These are phyloP conservation scores for Coemansia sp. DNA, from an alignment of 192 early-diverging fungal genomes.

Conservation along the genomic window DNA sequence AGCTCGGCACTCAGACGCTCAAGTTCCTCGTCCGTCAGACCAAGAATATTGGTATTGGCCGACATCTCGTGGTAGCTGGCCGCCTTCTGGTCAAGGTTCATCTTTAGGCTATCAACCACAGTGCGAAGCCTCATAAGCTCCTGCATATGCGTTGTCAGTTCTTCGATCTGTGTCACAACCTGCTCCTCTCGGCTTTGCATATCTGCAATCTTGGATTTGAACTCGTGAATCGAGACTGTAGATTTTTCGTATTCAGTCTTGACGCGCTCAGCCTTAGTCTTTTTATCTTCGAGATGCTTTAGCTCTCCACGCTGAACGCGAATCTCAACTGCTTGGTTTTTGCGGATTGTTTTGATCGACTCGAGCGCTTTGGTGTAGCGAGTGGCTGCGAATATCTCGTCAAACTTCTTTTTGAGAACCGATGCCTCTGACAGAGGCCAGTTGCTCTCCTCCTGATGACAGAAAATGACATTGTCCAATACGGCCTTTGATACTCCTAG, in stretches of 20 bases:
- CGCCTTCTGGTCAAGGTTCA: conserved; percentile 32
- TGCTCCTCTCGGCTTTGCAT: conserved; percentile 39
- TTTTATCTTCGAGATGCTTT: conserved; percentile 64
- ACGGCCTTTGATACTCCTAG: conserved; percentile 90
- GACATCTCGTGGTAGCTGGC: conserved; percentile 52
- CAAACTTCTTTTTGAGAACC: conserved; percentile 92
- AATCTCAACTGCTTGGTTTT: conserved; percentile 64
- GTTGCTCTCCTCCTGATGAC: conserved; percentile 97
- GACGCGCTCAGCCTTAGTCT: conserved; percentile 69
- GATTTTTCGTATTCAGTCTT: conserved; percentile 33
- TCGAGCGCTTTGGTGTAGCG: conserved; percentile 90
- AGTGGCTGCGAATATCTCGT: conserved; percentile 95
- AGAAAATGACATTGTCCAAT: conserved; percentile 97
- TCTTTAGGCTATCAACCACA: conserved; percentile 38
- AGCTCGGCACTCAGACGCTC: conserved; percentile 53
- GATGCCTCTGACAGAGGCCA: conserved; percentile 93
- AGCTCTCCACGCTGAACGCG: conserved; percentile 64
- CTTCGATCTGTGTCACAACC: conserved; percentile 52
- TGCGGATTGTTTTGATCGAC: conserved; percentile 71
- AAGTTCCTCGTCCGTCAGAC: conserved; percentile 60
- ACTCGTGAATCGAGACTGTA: conserved; percentile 47
- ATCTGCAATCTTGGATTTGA: conserved; percentile 37
- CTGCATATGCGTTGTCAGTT: conserved; percentile 48
- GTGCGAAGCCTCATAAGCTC: conserved; percentile 42
- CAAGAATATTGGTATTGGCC: conserved; percentile 37